Base-by-base conservation (phyloP, 2,329 filamentous ascomycete genomes). In the Elsinoe ampelina region DNA sequence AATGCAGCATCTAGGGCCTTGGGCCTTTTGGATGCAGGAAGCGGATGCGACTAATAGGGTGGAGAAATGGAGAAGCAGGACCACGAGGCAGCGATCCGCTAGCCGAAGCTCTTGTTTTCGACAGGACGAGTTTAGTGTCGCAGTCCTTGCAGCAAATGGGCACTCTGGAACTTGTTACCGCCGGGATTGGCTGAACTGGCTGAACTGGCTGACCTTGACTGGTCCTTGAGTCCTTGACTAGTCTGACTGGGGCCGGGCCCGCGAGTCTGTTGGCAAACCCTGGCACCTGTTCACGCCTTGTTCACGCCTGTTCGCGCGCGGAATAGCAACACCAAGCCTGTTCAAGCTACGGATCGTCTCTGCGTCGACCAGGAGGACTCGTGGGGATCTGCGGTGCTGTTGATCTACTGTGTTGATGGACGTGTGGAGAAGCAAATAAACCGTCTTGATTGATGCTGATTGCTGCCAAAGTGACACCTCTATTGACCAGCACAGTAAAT, bases 61-160 rank as follows among this genome's bases (percentile, higher is more conserved):
- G 48, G 48, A 52, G 19, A 52, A 39, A 38, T 36, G 19, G 48
- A 39, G 32, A 26, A 15, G 26, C 35, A 36, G 32, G 32, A 52
- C 13, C 35, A 36, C 48, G 35, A 36, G 48, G 35, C 17, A 39
- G 32, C 32, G 32, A 19, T 32, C 32, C 48, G 48, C 48, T 52
- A 52, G 48, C 48, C 48, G 48, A 52, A 52, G 26, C 20, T 38
- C 41, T 45, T 45, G 41, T 45, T 45, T 43, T 43, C 41, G 41
- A 43, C 41, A 17, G 41, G 41, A 45, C 41, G 41, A 45, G 41
- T 43, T 43, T 43, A 43, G 41, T 43, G 41, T 43, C 41, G 22
- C 41, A 43, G 41, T 43, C 17, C 41, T 43, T 43, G 41, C 41
- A 43, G 41, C 41, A 17, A 43, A 10, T 15, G 41, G 3, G 22